A percentile compares a stretch with the other conserved stretches of the same genome.
Conservation (phyloP, 306 rosid species). For the Malus sylvestris region DNA sequence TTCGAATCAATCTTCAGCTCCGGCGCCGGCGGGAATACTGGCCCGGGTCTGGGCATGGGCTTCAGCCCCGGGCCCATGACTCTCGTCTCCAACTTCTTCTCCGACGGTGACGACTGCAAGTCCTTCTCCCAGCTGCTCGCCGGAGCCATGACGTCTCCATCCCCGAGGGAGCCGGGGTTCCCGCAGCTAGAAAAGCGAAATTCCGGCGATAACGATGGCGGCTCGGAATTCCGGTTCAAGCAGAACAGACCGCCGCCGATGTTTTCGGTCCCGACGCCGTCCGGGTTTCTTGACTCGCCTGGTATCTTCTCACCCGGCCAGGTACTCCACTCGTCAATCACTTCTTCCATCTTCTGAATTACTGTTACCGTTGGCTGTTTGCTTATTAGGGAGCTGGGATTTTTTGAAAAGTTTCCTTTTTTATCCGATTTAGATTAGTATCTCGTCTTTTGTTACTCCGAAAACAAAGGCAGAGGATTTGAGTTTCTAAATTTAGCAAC, state of each 20-base stretch:
- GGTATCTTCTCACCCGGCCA: slow-evolving; percentile 48
- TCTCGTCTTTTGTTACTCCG: background rate
- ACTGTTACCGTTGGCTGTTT: background rate
- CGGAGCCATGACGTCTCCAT: slow-evolving; percentile 69
- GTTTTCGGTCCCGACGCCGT: slow-evolving; percentile 23
- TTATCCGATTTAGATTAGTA: background rate
- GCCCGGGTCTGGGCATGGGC: slow-evolving; percentile 25
- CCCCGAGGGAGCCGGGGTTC: background rate
- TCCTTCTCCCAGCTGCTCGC: slow-evolving; percentile 83
- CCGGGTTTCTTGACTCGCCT: slow-evolving; percentile 34
- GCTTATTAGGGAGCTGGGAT: background rate
- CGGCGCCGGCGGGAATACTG: slow-evolving; percentile 2
- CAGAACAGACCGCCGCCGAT: slow-evolving; percentile 22
- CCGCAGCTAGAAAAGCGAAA: slow-evolving; percentile 11
- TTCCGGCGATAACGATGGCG: slow-evolving; percentile 11
- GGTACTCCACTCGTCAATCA: slow-evolving; percentile 23
- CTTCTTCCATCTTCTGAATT: background rate
- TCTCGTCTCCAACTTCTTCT: slow-evolving; percentile 50
- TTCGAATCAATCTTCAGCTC: slow-evolving; percentile 47
- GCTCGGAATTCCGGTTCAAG: slow-evolving; percentile 20
- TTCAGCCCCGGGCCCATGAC: slow-evolving; percentile 92
- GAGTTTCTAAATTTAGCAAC: background rate
- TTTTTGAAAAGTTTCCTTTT: background rate
- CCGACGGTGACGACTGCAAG: slow-evolving; percentile 51
- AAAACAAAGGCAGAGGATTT: background rate